phyloP scores from a whole-genome alignment of 352 stramenopile genomes.

The Pythium volutum region DNA sequence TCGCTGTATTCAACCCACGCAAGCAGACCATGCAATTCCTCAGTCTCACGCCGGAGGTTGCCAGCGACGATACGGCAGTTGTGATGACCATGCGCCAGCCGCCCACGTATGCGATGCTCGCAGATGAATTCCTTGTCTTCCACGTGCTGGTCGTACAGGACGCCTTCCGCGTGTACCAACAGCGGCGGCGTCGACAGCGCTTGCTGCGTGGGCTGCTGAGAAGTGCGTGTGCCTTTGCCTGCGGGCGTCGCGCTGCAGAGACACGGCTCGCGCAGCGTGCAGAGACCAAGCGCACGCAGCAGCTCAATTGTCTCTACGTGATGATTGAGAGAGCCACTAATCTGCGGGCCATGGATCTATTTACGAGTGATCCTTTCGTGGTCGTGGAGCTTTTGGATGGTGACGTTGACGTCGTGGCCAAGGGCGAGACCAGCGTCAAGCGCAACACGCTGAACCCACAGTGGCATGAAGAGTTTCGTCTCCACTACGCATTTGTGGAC shows the following conservation, averaged over 20 bases:
- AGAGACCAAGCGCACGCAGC: slow-evolving; percentile 29
- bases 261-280: slow-evolving; percentile 23
- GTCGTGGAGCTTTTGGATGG: slow-evolving; percentile 29
- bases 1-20: slow-evolving; percentile 55
- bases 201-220: slow-evolving; percentile 33
- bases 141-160: slow-evolving; percentile 70
- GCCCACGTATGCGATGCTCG: slow-evolving; percentile 49
- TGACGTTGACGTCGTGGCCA: slow-evolving; percentile 29
- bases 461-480: slow-evolving; percentile 74
- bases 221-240: slow-evolving; percentile 27
- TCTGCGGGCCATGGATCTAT: slow-evolving; percentile 49
- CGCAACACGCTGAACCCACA: slow-evolving; percentile 51
- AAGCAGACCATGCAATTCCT: slow-evolving; percentile 58
- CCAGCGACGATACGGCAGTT: background rate
- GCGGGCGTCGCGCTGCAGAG: slow-evolving; percentile 28
- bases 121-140: slow-evolving; percentile 54
- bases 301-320: slow-evolving; percentile 61
- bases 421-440: slow-evolving; percentile 48
- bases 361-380: slow-evolving; percentile 70
- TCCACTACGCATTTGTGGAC: slow-evolving; percentile 44
- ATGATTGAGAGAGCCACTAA: slow-evolving; percentile 44
- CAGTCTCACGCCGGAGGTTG: slow-evolving; percentile 21
- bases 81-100: slow-evolving; percentile 26
- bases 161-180: slow-evolving; percentile 40
- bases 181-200: slow-evolving; percentile 22